phyloP scores from a whole-genome alignment of 1,139 yeast genomes.

The Candida glucosophila region DNA sequence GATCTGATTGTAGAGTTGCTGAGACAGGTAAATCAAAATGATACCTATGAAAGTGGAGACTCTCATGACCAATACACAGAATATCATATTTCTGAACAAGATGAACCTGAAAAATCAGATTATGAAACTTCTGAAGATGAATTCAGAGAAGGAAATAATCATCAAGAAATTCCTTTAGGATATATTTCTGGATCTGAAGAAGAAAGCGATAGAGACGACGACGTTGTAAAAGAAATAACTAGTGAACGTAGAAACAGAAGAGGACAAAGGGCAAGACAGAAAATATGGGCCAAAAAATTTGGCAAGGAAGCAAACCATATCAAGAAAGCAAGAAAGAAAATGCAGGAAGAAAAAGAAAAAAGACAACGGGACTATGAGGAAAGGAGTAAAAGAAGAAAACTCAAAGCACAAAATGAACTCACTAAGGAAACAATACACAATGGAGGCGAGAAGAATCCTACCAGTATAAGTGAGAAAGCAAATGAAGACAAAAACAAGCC shows the following conservation, averaged over 20 bases:
- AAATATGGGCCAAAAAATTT: slow-evolving; percentile 88
- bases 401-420: too few relatives aligned
- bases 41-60: slow-evolving; percentile 1
- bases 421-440: background rate
- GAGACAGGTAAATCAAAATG: too few relatives aligned
- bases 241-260: slow-evolving; percentile 72
- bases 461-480: slow-evolving; percentile 2
- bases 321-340: slow-evolving; percentile 48
- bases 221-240: slow-evolving; percentile 48
- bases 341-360: slow-evolving; percentile 46
- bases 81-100: too few relatives aligned
- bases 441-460: slow-evolving; percentile 14
- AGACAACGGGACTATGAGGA: slow-evolving; percentile 63
- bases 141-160: slow-evolving; percentile 12
- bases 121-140: background rate
- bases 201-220: slow-evolving; percentile 47
- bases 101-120: background rate
- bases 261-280: slow-evolving; percentile 95
- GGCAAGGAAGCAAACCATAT: slow-evolving; percentile 84
- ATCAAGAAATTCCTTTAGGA: slow-evolving; percentile 72
- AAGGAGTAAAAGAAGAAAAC: slow-evolving; percentile 59
- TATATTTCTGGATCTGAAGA: slow-evolving; percentile 75
- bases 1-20: slow-evolving; percentile 1
- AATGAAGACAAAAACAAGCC: too few relatives aligned
- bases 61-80: too few relatives aligned